Evolutionary conservation across 2,329 filamentous ascomycete genomes (phyloP), one percentile per base, ranked within the genome.

Genomic region (Pyrenochaeta sp.): DNA sequence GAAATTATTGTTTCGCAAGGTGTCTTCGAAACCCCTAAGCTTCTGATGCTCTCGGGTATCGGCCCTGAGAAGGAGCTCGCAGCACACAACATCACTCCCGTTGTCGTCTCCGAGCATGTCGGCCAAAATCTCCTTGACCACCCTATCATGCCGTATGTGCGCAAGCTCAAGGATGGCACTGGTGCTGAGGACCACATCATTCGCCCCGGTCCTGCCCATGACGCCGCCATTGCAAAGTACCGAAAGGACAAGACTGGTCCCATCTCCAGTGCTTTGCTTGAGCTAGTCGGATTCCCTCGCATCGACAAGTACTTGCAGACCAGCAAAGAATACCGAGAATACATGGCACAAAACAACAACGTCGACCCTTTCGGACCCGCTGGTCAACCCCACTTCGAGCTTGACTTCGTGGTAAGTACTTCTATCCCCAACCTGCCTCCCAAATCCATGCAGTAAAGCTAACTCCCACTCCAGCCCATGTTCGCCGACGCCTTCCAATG

Each of bases 71-170:
- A 69, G 0, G 76, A 83, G 47, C 76, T 87, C 6, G 45, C 72
- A 10, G 69, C 71, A 29, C 76, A 81, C 58, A 67, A 72, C 7
- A 85, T 86, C 52, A 35, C 13, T 75, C 58, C 73, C 2, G 67
- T 79, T 0, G 53, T 83, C 3, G 73, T 84, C 48, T 79, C 82
- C 1, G 77, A 79, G 2, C 81, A 84, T 29, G 82, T 88, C 2
- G 84, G 84, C 3, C 77, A 78, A 48, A 83, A 86, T 66, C 72
- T 87, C 4, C 75, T 84, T 27, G 84, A 87, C 58, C 82, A 67
- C 13, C 53, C 66, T 2, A 49, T 51, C 21, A 57, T 62, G 41
- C 58, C 52, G 3, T 53, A 51, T 39, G 36, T 47, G 6, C 61
- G 71, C 20, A 74, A 74, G 4, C 64, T 71, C 15, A 78, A 79